A percentile compares a stretch with the other conserved stretches of the same genome.
Evolutionary conservation across 805 yeast species (phyloP).

Genomic region (Nakazawaea anatomiae): DNA sequence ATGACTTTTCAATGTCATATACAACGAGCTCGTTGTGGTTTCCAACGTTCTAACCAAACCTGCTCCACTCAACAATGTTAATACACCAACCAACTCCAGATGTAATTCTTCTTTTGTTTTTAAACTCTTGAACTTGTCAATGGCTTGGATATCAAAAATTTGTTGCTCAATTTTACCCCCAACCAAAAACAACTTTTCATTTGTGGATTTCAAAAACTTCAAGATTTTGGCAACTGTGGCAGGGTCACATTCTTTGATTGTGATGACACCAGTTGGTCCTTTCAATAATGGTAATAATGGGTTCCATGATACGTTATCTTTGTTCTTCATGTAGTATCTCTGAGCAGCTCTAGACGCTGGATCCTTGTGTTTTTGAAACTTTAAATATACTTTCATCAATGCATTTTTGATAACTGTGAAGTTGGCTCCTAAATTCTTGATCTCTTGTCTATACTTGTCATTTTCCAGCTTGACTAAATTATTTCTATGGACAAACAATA

Average conservation of each 20-base stretch:
- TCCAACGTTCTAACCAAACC: constrained; percentile 81
- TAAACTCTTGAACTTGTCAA: constrained; percentile 63
- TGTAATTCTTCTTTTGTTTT: constrained; percentile 70
- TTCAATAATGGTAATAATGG: constrained; percentile 64
- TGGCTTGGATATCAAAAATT: constrained; percentile 42
- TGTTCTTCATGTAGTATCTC: constrained; percentile 30
- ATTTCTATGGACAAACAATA: constrained; percentile 81
- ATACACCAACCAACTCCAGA: constrained; percentile 75
- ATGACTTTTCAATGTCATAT: constrained; percentile 69
- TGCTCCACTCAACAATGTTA: constrained; percentile 83
- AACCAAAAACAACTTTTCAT: constrained; percentile 70
- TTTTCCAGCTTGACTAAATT: constrained; percentile 70
- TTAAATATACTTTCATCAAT: constrained; percentile 69
- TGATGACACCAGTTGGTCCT: constrained; percentile 84
- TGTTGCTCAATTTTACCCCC: constrained; percentile 76
- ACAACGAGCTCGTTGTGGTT: constrained; percentile 58
- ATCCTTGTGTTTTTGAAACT: constrained; percentile 55
- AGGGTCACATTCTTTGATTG: constrained; percentile 71
- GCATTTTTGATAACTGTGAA: constrained; percentile 64
- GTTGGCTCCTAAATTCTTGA: constrained; percentile 61
- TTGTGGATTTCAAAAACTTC: constrained; percentile 53
- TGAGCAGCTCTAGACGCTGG: constrained; percentile 61
- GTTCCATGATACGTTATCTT: constrained; percentile 34
- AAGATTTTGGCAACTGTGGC: constrained; percentile 52
- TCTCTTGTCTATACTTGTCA: constrained; percentile 52